A percentile compares a stretch with the other conserved stretches of the same genome.
Evolutionary conservation across 2,329 filamentous ascomycete genomes (phyloP).

Genomic region (Aspergillus persii): DNA sequence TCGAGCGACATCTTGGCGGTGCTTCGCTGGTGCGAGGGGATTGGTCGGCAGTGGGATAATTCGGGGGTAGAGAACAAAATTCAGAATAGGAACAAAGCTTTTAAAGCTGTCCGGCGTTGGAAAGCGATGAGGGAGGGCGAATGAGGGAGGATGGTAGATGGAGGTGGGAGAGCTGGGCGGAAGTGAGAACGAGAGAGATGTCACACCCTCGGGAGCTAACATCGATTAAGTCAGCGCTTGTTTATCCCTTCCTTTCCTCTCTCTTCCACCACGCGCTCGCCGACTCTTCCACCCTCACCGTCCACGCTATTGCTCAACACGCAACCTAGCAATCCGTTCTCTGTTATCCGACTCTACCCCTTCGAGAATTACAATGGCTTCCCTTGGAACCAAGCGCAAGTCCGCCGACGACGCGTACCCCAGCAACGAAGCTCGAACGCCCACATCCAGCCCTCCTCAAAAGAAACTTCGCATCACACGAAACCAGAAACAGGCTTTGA

Average conservation of each 20-base stretch:
- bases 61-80: background rate
- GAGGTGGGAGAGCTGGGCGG: constrained; percentile 28
- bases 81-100: background rate
- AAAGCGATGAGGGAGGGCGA: constrained; percentile 11
- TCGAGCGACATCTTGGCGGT: constrained; percentile 86
- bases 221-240: constrained; percentile 36
- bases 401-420: constrained; percentile 39
- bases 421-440: constrained; percentile 49
- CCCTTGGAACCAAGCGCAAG: constrained; percentile 39
- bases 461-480: constrained; percentile 63
- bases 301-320: background rate
- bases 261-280: constrained; percentile 14
- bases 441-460: constrained; percentile 59
- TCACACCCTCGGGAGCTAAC: constrained; percentile 22
- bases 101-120: background rate
- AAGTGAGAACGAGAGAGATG: constrained; percentile 25
- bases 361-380: constrained; percentile 33
- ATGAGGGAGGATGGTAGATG: constrained; percentile 13
- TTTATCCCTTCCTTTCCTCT: constrained; percentile 36
- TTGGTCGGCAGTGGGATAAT: background rate
- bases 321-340: background rate
- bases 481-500: constrained; percentile 78
- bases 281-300: background rate
- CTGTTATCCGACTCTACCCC: background rate
- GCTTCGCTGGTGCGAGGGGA: constrained; percentile 4